Evolutionary conservation across 805 yeast species (phyloP), one percentile per base, ranked within the genome.

Genomic region (Isabelozyma rhagii): DNA sequence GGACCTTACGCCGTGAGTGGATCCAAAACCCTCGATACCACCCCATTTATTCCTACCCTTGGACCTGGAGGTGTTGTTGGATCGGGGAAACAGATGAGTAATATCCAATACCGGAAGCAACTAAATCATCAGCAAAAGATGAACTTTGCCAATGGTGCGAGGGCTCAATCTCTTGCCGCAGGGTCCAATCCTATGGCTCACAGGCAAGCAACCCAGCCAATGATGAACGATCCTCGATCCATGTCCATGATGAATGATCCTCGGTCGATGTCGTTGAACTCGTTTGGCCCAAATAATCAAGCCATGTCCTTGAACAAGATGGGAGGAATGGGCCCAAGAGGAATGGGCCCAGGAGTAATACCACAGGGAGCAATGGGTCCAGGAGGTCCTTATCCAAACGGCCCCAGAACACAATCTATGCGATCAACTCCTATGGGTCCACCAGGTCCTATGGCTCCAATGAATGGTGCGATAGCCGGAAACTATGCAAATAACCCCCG

Each of bases 1-100:
- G 88, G 88, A 5, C 80, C 89, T 31, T 85, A 85, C 60, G 85
- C 85, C 3, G 70, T 77, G 15, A 70, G 56, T 31, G 75, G 45
- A 52, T 62, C 40, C 13, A 55, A 60, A 31, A 47, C 64, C 6
- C 64, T 72, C 48, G 89, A 85, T 53, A 77, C 92, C 0, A 77
- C 89, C 0, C 92, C 94, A 8, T 82, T 85, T 53, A 87, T 88
- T 39, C 96, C 96, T 6, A 86, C 90, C 0, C 48, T 87, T 3
- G 72, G 80, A 5, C 66, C 78, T 0, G 50, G 56, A 6, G 62
- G 44, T 52, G 65, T 17, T 61, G 58, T 3, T 55, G 65, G 27
- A 31, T 47, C 53, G 21, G 36, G 36, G 10, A 71, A 53, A 27
- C 52, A 67, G 44, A 60, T 72, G 55, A 76, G 76, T 47, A 84